A percentile compares a stretch with the other conserved stretches of the same genome.
Evolutionary conservation across 257 asterid species (phyloP).

Genomic region (Fraxinus quadrangulata): DNA sequence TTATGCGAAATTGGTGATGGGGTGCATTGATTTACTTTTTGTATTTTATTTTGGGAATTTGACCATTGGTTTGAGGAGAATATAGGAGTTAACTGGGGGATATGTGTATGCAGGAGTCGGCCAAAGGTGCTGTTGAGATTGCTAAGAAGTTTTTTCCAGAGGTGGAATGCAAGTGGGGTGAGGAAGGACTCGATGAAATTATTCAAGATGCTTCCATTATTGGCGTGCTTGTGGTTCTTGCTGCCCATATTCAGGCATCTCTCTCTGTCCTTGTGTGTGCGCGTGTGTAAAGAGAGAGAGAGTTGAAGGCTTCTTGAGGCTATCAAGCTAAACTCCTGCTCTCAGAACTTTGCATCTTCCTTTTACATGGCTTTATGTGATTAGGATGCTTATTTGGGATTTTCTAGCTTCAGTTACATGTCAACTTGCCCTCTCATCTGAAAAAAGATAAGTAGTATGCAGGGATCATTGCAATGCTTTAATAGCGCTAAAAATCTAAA

Average conservation of each 20-base stretch:
- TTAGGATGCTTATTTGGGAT: not conserved
- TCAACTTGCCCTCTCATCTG: not conserved
- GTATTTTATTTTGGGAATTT: not conserved
- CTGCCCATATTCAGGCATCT: conserved; percentile 63
- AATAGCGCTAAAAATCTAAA: not conserved
- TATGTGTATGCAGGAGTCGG: conserved; percentile 52
- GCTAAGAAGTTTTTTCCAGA: conserved; percentile 53
- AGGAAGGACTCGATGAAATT: conserved; percentile 58
- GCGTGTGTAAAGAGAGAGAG: not conserved
- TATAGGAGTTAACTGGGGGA: not conserved
- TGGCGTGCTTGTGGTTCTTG: conserved; percentile 71
- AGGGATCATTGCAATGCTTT: not conserved
- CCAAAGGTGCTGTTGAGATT: conserved; percentile 59
- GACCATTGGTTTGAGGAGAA: not conserved
- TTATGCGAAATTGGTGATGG: not conserved
- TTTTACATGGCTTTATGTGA: not conserved
- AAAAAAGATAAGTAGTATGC: not conserved
- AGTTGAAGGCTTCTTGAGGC: not conserved
- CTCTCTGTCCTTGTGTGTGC: not conserved
- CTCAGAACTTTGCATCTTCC: not conserved
- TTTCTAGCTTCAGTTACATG: not conserved
- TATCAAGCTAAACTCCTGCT: not conserved
- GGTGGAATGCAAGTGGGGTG: conserved; percentile 79
- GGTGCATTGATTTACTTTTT: not conserved
- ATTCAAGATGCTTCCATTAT: conserved; percentile 51